Evolutionary conservation across 2,329 filamentous ascomycete genomes (phyloP), one percentile per base, ranked within the genome.

Genomic region (Bertia moriformis): DNA sequence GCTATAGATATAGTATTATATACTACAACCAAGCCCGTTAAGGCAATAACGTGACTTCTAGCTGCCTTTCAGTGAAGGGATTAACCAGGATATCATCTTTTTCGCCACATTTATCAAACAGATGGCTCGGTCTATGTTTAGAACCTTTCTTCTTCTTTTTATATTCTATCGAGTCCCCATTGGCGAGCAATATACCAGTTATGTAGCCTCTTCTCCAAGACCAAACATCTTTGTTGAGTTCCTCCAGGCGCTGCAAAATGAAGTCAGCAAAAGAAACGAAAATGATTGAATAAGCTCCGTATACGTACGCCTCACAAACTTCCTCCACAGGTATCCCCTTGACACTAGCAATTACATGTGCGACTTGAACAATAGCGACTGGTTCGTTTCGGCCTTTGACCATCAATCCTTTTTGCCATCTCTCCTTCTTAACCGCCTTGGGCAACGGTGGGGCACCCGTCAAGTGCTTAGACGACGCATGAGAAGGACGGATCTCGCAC

Each of bases 331-430:
- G 32, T 2, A 61, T 30, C 0, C 58, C 63, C 42, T 65, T 67
- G 38, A 71, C 40, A 4, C 66, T 66, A 2, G 66, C 66, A 3
- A 69, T 63, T 1, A 68, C 50, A 38, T 59, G 51, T 0, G 63
- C 66, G 22, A 71, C 65, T 36, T 59, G 51, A 30, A 61, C 60
- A 12, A 71, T 65, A 0, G 50, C 51, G 43, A 65, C 69, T 37
- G 65, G 69, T 46, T 71, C 66, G 43, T 70, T 69, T 30, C 65
- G 50, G 41, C 63, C 62, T 45, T 70, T 71, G 2, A 71, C 56
- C 63, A 69, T 67, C 20, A 52, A 51, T 0, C 56, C 59, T 4
- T 44, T 24, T 37, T 62, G 55, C 44, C 65, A 71, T 45, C 65
- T 69, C 35, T 68, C 63, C 43, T 57, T 62, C 51, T 71, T 70